Percentiles rank a stretch among this genome's conserved stretches.
Evolutionary conservation across 805 yeast genomes (phyloP).

Genomic region (Lipomyces kockii): DNA sequence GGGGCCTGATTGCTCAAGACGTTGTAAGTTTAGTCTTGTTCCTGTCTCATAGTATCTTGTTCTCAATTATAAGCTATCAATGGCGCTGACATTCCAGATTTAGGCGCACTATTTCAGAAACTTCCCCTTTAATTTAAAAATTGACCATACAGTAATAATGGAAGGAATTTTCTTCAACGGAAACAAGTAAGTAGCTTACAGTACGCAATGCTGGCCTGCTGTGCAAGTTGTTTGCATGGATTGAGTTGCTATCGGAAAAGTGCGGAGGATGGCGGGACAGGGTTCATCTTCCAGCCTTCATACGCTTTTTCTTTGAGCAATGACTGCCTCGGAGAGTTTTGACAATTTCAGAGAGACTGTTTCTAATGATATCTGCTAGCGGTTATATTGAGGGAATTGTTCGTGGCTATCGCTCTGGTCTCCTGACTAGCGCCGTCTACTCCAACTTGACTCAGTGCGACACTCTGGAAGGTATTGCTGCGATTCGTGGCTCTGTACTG

Average conservation of each 20-base stretch:
- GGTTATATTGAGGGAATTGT: constrained; percentile 95
- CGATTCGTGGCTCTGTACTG: not conserved
- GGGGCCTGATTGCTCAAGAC: not conserved
- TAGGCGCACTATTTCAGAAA: not conserved
- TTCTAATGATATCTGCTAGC: constrained; percentile 39
- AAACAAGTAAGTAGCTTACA: constrained; percentile 53
- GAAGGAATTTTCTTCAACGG: constrained; percentile 93
- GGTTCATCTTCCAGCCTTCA: not conserved
- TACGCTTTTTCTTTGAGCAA: not conserved
- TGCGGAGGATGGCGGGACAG: not conserved
- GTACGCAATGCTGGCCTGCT: not conserved
- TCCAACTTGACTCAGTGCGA: constrained; percentile 95
- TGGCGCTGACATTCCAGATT: not conserved
- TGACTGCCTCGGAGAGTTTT: not conserved
- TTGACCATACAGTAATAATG: constrained; percentile 52
- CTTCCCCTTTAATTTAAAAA: not conserved
- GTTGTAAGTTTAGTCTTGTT: not conserved
- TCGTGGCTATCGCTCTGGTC: constrained; percentile 89
- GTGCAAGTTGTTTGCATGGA: not conserved
- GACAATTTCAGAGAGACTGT: not conserved
- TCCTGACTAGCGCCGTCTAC: constrained; percentile 78
- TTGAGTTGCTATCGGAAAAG: not conserved
- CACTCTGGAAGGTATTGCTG: constrained; percentile 61
- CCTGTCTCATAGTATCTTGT: not conserved
- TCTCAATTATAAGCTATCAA: not conserved